Conservation (phyloP, 441 rosid genomes). For the Croton laevigatus region DNA sequence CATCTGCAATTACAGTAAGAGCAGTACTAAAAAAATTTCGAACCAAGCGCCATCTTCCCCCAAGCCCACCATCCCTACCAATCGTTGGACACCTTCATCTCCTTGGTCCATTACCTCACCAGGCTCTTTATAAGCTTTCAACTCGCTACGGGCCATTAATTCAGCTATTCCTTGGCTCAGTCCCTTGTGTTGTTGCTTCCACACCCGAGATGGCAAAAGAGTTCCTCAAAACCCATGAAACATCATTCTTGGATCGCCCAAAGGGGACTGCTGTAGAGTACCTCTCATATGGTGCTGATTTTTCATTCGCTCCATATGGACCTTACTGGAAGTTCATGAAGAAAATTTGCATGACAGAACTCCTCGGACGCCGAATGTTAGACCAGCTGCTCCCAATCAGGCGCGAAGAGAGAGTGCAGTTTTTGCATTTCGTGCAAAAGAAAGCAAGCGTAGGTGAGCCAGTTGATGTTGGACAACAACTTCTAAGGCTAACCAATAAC, state of each 20-base stretch:
- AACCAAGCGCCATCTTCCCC: constrained; percentile 33
- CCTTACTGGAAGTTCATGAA: constrained; percentile 62
- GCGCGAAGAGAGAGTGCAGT: constrained; percentile 27
- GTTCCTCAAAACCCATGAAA: constrained; percentile 51
- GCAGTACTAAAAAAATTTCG: constrained; percentile 25
- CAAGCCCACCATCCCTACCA: constrained; percentile 54
- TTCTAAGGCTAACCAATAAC: constrained; percentile 35
- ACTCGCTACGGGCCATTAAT: constrained; percentile 46
- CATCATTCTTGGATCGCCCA: constrained; percentile 38
- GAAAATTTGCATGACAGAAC: constrained; percentile 42
- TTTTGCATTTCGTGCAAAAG: constrained; percentile 22
- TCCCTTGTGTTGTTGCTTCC: constrained; percentile 49
- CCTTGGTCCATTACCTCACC: constrained; percentile 54
- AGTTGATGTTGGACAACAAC: constrained; percentile 39
- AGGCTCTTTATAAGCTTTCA: constrained; percentile 55
- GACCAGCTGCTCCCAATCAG: constrained; percentile 35
- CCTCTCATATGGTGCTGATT: constrained; percentile 46
- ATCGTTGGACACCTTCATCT: constrained; percentile 65
- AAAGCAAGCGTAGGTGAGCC: constrained; percentile 31
- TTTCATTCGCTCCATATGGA: constrained; percentile 47
- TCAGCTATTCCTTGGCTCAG: constrained; percentile 49
- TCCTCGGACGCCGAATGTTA: constrained; percentile 38
- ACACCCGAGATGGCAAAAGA: constrained; percentile 50
- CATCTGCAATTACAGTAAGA: constrained; percentile 30
- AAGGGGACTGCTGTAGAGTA: constrained; percentile 30